A percentile compares a stretch with the other conserved stretches of the same genome.
Evolutionary conservation across 768 basidiomycete genomes (phyloP).

Genomic region (Nidularia pulvinata): DNA sequence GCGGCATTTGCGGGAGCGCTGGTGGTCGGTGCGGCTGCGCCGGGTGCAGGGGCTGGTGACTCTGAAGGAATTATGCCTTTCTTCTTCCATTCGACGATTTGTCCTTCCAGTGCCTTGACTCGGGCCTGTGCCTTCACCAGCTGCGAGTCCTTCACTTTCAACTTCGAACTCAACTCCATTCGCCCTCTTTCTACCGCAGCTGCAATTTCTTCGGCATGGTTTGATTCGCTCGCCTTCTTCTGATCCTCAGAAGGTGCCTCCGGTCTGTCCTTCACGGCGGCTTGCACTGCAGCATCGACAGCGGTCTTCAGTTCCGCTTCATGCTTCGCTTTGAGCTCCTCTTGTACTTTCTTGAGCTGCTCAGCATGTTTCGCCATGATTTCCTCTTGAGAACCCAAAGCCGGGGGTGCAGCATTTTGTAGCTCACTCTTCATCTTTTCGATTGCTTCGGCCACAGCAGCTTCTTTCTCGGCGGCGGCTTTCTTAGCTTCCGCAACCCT

Average conservation of each 20-base stretch:
- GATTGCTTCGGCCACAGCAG: conserved; percentile 54
- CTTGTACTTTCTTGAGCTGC: conserved; percentile 57
- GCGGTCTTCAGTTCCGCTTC: conserved; percentile 52
- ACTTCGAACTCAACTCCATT: conserved; percentile 58
- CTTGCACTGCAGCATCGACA: conserved; percentile 47
- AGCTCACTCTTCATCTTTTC: conserved; percentile 53
- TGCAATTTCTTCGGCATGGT: conserved; percentile 55
- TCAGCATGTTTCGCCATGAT: conserved; percentile 52
- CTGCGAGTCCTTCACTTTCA: conserved; percentile 71
- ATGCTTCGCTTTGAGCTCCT: conserved; percentile 51
- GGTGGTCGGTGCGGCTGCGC: conserved; percentile 7
- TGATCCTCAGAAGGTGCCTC: conserved; percentile 27
- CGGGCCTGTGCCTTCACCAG: conserved; percentile 58
- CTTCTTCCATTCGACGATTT: conserved; percentile 57
- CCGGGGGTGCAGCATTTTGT: conserved; percentile 16
- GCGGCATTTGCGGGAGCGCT: conserved; percentile 5
- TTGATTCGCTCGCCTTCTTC: conserved; percentile 42
- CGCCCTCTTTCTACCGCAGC: conserved; percentile 72
- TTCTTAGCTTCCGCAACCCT: conserved; percentile 46
- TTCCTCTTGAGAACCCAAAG: conserved; percentile 30
- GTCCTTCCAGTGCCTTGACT: conserved; percentile 69
- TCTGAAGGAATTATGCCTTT: conserved; percentile 43
- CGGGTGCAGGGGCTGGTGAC: conserved; percentile 10
- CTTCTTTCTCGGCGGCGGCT: conserved; percentile 40
- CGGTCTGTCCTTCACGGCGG: conserved; percentile 29